Evolutionary conservation across 2,329 filamentous ascomycete species (phyloP).

Genomic region (Incumbomyces delicatus): DNA sequence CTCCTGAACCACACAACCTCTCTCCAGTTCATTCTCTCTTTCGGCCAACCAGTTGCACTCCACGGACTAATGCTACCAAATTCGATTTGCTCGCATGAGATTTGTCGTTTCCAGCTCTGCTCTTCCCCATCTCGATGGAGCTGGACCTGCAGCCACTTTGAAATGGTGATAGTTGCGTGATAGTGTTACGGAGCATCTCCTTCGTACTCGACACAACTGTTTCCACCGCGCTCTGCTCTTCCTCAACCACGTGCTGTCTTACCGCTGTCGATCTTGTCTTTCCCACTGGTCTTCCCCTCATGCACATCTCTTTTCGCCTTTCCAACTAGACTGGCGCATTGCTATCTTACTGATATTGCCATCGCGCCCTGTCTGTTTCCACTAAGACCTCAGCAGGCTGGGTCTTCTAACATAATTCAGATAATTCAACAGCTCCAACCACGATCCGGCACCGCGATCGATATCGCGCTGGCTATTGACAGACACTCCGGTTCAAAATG

Average conservation of each 20-base stretch:
- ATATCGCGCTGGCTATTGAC: too few relatives aligned
- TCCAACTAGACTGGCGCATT: too few relatives aligned
- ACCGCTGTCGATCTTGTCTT: background rate
- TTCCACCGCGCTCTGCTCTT: too few relatives aligned
- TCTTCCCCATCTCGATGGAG: background rate
- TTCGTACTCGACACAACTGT: too few relatives aligned
- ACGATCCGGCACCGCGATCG: too few relatives aligned
- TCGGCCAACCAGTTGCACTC: background rate
- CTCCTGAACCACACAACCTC: conserved; percentile 5
- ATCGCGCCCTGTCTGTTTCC: too few relatives aligned
- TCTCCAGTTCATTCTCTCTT: background rate
- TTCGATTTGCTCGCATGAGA: background rate
- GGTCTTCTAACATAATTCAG: too few relatives aligned
- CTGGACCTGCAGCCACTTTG: conserved; percentile 1
- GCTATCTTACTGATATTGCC: too few relatives aligned
- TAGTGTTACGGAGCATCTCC: too few relatives aligned
- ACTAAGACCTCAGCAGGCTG: too few relatives aligned
- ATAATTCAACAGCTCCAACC: background rate
- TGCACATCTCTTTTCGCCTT: too few relatives aligned
- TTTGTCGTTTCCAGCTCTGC: background rate
- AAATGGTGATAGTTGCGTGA: background rate
- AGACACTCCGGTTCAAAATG: background rate
- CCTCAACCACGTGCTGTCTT: background rate
- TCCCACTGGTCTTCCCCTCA: background rate
- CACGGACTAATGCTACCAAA: background rate